A percentile compares a stretch with the other conserved stretches of the same genome.
phyloP scores from a whole-genome alignment of 1,284 basidiomycete genomes.

The Ceratobasidium sp. region DNA sequence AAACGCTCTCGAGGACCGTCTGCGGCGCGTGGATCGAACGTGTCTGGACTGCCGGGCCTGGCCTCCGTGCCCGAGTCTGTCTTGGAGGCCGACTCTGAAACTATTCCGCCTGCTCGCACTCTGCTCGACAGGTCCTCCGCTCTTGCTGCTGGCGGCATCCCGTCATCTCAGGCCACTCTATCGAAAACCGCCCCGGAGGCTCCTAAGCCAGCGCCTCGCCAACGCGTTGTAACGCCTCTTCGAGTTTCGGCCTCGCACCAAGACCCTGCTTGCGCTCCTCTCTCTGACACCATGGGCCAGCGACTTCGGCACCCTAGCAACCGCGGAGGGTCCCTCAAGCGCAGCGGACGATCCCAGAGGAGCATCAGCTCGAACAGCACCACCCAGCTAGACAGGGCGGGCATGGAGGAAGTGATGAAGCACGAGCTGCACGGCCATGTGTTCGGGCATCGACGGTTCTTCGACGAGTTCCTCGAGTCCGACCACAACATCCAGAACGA shows the following conservation, averaged over 20 bases:
- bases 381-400: neutral
- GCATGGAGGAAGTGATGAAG: conserved; percentile 6
- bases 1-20: neutral
- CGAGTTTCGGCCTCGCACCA: too few relatives aligned
- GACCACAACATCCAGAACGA: neutral
- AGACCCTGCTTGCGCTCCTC: too few relatives aligned
- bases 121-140: too few relatives aligned
- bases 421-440: conserved; percentile 8
- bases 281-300: too few relatives aligned
- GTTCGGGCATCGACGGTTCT: neutral
- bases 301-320: neutral
- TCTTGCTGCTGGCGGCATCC: too few relatives aligned
- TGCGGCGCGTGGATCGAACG: neutral
- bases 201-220: too few relatives aligned
- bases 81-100: neutral
- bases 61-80: neutral
- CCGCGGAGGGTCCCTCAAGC: neutral
- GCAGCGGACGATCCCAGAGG: neutral
- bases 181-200: too few relatives aligned
- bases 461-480: conserved; percentile 6
- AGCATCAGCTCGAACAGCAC: neutral
- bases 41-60: neutral
- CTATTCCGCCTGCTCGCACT: neutral
- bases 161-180: too few relatives aligned
- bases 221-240: too few relatives aligned